Conservation (phyloP, 768 basidiomycete species). For the Grammothele lineata region DNA sequence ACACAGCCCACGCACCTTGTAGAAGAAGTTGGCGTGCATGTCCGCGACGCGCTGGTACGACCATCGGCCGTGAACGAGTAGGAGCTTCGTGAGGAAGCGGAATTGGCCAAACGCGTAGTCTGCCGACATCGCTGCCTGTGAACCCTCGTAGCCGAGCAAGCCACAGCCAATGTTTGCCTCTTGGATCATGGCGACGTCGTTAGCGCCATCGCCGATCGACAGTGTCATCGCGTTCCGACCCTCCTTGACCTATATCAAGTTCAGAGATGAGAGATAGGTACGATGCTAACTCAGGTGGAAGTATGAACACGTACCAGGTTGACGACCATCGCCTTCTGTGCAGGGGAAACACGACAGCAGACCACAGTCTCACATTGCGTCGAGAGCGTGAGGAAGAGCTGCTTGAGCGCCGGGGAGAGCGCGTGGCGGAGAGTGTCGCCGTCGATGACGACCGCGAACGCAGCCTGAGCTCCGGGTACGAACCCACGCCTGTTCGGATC, state of each 20-base stretch:
- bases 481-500: slow-evolving; percentile 63
- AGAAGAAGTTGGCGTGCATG: slow-evolving; percentile 98
- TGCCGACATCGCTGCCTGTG: slow-evolving; percentile 98
- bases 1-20: slow-evolving; percentile 62
- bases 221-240: slow-evolving; percentile 94
- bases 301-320: slow-evolving; percentile 57
- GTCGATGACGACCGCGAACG: slow-evolving; percentile 95
- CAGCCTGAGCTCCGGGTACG: slow-evolving; percentile 55
- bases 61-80: slow-evolving; percentile 95
- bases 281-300: too few relatives aligned
- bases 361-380: slow-evolving; percentile 98
- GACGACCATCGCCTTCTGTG: slow-evolving; percentile 97
- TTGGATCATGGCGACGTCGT: slow-evolving; percentile 99
- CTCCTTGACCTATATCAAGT: slow-evolving; percentile 72
- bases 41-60: slow-evolving; percentile 94
- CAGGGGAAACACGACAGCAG: slow-evolving; percentile 95
- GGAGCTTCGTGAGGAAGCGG: slow-evolving; percentile 84
- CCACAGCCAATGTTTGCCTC: slow-evolving; percentile 98
- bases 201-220: slow-evolving; percentile 95
- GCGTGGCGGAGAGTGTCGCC: slow-evolving; percentile 89
- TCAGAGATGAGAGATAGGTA: neutral
- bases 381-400: slow-evolving; percentile 84
- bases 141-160: slow-evolving; percentile 89
- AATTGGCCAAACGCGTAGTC: slow-evolving; percentile 99
- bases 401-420: slow-evolving; percentile 70